Evolutionary conservation across 805 yeast genomes (phyloP), one percentile per base, ranked within the genome.

Genomic region (Lachancea nothofagi): DNA sequence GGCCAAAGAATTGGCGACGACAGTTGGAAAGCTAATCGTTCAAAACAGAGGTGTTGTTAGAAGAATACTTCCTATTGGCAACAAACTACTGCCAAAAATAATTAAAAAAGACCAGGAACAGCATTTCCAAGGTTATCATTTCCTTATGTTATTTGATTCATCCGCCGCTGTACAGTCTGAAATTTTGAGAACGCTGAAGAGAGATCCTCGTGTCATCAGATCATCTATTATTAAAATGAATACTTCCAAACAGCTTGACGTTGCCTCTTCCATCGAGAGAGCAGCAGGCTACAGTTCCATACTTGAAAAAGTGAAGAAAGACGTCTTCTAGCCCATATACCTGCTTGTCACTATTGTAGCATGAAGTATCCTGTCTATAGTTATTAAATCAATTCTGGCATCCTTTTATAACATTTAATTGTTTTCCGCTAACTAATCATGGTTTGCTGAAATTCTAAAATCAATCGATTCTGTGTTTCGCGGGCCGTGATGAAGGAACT

Each of bases 1-100:
- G 49, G 87, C 88, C 12, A 78, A 77, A 48, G 83, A 79, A 58
- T 55, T 59, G 27, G 72, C 74, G 17, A 66, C 73, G 5, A 86
- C 94, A 1, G 71, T 89, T 21, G 97, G 97, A 7, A 82, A 78
- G 57, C 69, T 87, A 57, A 76, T 90, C 21, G 74, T 93, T 43
- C 77, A 78, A 45, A 89, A 90, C 64, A 86, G 96, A 71, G 98
- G 98, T 36, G 90, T 90, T n/a, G 79, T 90, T 27, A 75, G 97
- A 59, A 80, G 77, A 45, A 76, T 90, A 33, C 75, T 82, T 37
- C 83, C 88, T 46, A 65, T 89, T 59, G 97, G 96, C 1, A 74
- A 79, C 29, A 76, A 76, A 46, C 78, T 79, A 20, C 71, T 93
- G 40, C 96, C 97, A 14, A 82, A 78, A 48, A 74, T 90, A 45